Percentiles rank a stretch among this genome's conserved stretches.
phyloP scores from a whole-genome alignment of 495 filamentous ascomycete species.

The Neurospora sp. region DNA sequence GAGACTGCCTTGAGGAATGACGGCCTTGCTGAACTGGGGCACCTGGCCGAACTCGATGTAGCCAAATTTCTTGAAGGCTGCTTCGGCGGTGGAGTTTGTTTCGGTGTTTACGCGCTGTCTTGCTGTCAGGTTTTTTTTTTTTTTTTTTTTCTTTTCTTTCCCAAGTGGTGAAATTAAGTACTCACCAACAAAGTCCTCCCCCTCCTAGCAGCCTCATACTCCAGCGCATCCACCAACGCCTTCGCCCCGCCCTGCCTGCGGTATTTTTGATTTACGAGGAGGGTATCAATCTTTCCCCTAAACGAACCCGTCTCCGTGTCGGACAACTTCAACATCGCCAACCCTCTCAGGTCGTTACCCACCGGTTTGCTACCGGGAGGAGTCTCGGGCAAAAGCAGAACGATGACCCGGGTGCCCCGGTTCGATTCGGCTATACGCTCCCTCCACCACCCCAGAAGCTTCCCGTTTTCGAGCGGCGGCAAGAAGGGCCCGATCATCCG shows the following conservation, averaged over 20 bases:
- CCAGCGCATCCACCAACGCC: conserved; percentile 23
- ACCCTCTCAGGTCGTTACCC: conserved; percentile 25
- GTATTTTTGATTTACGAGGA: conserved; percentile 23
- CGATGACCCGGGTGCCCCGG: conserved; percentile 22
- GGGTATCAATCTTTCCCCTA: conserved; percentile 27
- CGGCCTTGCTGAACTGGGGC: conserved; percentile 22
- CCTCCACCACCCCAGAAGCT: conserved; percentile 30
- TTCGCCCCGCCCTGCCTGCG: conserved; percentile 23
- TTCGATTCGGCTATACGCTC: conserved; percentile 25
- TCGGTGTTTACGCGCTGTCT: conserved; percentile 24
- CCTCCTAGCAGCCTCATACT: conserved; percentile 24
- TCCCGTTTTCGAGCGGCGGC: conserved; percentile 27
- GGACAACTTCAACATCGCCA: conserved; percentile 28
- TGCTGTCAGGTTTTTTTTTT: not conserved
- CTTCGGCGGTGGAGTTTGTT: conserved; percentile 24
- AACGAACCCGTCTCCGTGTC: conserved; percentile 27
- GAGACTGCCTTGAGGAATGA: conserved; percentile 8
- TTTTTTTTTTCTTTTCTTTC: not conserved
- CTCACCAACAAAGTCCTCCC: conserved; percentile 29
- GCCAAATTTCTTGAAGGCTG: conserved; percentile 23
- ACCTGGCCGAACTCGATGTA: conserved; percentile 29
- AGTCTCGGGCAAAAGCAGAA: conserved; percentile 21
- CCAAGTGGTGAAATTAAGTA: no score
- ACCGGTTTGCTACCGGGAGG: conserved; percentile 14
- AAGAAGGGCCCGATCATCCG: conserved; percentile 29